Conservation (phyloP, 176 grass and related monocot species). For the Pharus latifolius region DNA sequence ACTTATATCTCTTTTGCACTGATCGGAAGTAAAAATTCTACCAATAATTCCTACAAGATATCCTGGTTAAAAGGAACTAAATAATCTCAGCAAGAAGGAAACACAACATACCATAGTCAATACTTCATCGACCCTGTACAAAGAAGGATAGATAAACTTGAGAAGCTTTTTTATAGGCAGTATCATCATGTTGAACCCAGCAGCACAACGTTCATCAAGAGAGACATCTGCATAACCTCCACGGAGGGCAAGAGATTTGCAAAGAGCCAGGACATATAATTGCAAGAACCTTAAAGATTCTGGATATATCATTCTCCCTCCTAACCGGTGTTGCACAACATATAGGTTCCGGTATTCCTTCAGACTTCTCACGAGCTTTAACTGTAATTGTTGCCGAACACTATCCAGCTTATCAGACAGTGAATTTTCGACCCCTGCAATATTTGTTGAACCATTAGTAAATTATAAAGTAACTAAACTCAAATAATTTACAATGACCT, state of each 20-base stretch:
- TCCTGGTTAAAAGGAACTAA: background rate
- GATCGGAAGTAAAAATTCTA: background rate
- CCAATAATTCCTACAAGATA: background rate
- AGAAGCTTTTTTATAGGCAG: conserved; percentile 54
- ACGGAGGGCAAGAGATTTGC: conserved; percentile 80
- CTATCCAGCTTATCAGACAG: conserved; percentile 84
- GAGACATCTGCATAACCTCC: conserved; percentile 81
- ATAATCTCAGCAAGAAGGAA: conserved; percentile 6
- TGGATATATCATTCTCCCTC: conserved; percentile 79
- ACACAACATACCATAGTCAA: conserved; percentile 49
- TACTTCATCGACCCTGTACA: conserved; percentile 72
- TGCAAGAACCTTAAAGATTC: conserved; percentile 84
- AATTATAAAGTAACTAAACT: background rate
- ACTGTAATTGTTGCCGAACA: conserved; percentile 76
- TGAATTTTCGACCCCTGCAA: conserved; percentile 85
- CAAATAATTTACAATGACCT: conserved; percentile 8
- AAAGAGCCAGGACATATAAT: conserved; percentile 57
- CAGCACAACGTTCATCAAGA: conserved; percentile 87
- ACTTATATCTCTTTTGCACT: background rate
- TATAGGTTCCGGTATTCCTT: conserved; percentile 91
- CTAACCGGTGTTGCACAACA: conserved; percentile 70
- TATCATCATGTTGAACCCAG: conserved; percentile 90
- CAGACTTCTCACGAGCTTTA: conserved; percentile 80
- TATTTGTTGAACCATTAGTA: conserved; percentile 6
- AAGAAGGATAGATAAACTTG: conserved; percentile 77